Conservation (phyloP, 2,329 filamentous ascomycete genomes). For the Metarhizium robertsii region DNA sequence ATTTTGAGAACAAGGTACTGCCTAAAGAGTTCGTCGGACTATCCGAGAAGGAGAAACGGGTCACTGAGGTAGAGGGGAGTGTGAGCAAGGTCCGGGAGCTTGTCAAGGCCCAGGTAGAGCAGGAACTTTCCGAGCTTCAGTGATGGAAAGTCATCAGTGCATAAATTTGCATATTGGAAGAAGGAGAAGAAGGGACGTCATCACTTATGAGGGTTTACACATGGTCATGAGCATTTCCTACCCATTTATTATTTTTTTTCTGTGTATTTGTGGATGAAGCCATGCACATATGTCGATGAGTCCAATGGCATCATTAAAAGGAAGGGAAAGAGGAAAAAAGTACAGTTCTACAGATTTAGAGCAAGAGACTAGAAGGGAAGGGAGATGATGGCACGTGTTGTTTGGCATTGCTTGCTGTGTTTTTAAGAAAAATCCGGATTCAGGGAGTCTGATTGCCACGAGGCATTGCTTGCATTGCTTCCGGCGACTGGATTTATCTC, state of each 20-base stretch:
- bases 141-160: not conserved
- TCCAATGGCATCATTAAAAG: too few species aligned
- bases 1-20: slow-evolving; percentile 65
- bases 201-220: not conserved
- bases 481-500: too few species aligned
- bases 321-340: too few species aligned
- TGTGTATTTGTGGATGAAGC: too few species aligned
- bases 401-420: too few species aligned
- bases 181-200: not conserved
- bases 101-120: slow-evolving; percentile 63
- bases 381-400: too few species aligned
- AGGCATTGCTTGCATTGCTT: too few species aligned
- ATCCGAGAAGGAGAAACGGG: slow-evolving; percentile 63
- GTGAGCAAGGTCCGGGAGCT: slow-evolving; percentile 70
- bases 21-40: slow-evolving; percentile 76
- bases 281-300: too few species aligned
- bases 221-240: not conserved
- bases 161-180: not conserved
- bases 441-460: too few species aligned
- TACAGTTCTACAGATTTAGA: too few species aligned
- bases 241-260: not conserved
- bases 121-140: slow-evolving; percentile 39
- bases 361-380: too few species aligned
- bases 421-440: too few species aligned
- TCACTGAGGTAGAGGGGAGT: slow-evolving; percentile 58